phyloP scores from a whole-genome alignment of 768 basidiomycete species.

The Phylloporus sp. region DNA sequence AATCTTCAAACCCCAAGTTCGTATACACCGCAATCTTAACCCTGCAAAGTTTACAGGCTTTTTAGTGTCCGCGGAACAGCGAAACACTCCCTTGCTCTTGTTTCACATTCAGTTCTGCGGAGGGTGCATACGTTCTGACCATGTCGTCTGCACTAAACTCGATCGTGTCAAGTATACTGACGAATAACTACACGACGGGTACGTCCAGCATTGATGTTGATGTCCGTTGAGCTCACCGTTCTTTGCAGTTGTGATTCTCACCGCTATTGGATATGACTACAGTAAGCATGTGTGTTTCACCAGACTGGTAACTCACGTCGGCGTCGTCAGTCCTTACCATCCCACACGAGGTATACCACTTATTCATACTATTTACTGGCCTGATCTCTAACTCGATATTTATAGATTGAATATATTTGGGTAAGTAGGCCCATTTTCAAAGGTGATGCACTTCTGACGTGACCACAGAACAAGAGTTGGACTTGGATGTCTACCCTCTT shows the following conservation, averaged over 20 bases:
- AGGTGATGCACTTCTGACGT: not conserved
- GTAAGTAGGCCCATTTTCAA: not conserved
- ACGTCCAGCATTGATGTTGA: not conserved
- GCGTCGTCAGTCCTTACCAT: slow-evolving; percentile 7
- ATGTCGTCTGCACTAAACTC: not conserved
- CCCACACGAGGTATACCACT: slow-evolving; percentile 8
- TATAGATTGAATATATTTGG: slow-evolving; percentile 9
- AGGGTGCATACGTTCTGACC: too few relatives aligned
- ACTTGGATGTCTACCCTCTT: slow-evolving; percentile 2
- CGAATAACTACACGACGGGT: slow-evolving; percentile 2
- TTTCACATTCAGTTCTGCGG: too few relatives aligned
- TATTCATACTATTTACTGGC: too few relatives aligned
- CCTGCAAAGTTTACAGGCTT: too few relatives aligned
- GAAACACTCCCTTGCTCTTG: too few relatives aligned
- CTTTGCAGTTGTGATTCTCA: slow-evolving; percentile 1
- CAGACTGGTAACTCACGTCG: not conserved
- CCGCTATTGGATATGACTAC: slow-evolving; percentile 7
- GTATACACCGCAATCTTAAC: too few relatives aligned
- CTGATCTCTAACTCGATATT: not conserved
- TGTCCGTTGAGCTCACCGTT: not conserved
- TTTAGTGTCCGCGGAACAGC: too few relatives aligned
- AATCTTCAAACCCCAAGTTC: too few relatives aligned
- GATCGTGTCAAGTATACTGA: not conserved
- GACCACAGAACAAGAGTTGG: slow-evolving; percentile 3
- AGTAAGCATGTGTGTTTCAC: not conserved